These are phyloP conservation scores for Teratosphaeria epicoccoides DNA, from an alignment of 2,329 filamentous ascomycete species.

Conservation along the genomic window DNA sequence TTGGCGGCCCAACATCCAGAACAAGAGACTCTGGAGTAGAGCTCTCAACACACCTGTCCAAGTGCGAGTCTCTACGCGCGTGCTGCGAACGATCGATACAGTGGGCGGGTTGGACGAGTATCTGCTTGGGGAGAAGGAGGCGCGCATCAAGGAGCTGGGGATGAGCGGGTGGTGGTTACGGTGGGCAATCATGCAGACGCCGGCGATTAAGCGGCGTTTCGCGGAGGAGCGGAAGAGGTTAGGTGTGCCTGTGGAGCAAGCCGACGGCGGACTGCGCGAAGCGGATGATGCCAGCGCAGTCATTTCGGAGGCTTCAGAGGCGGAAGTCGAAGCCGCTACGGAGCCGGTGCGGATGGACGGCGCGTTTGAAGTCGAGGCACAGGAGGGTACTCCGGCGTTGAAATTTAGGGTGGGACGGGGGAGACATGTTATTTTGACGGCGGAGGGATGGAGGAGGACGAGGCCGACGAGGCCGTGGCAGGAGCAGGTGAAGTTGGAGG, in stretches of 20 bases:
- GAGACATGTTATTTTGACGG: conserved; percentile 22
- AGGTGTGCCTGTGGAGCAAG: conserved; percentile 43
- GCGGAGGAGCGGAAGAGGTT: conserved; percentile 52
- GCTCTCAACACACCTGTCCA: conserved; percentile 53
- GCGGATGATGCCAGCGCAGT: conserved; percentile 6
- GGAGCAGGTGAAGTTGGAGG: not conserved
- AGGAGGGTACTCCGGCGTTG: conserved; percentile 15
- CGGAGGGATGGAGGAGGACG: conserved; percentile 21
- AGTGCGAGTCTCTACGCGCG: conserved; percentile 58
- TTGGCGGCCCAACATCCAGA: conserved; percentile 65
- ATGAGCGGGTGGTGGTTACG: conserved; percentile 82
- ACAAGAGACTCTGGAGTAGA: conserved; percentile 56
- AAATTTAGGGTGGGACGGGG: conserved; percentile 22
- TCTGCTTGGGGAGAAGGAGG: conserved; percentile 67
- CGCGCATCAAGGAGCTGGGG: conserved; percentile 74
- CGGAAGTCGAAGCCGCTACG: conserved; percentile 9
- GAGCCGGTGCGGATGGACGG: conserved; percentile 18
- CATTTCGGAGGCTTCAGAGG: conserved; percentile 7
- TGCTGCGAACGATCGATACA: conserved; percentile 60
- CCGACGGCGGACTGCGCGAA: conserved; percentile 11
- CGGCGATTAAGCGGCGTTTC: conserved; percentile 55
- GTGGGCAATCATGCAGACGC: conserved; percentile 80
- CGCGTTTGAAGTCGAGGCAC: conserved; percentile 18
- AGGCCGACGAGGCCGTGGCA: conserved; percentile 6
- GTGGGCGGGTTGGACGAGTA: conserved; percentile 87